Evolutionary conservation across 148 eudicot genomes (phyloP), one percentile per base, ranked within the genome.

Genomic region (Hydrangea macrophylla): DNA sequence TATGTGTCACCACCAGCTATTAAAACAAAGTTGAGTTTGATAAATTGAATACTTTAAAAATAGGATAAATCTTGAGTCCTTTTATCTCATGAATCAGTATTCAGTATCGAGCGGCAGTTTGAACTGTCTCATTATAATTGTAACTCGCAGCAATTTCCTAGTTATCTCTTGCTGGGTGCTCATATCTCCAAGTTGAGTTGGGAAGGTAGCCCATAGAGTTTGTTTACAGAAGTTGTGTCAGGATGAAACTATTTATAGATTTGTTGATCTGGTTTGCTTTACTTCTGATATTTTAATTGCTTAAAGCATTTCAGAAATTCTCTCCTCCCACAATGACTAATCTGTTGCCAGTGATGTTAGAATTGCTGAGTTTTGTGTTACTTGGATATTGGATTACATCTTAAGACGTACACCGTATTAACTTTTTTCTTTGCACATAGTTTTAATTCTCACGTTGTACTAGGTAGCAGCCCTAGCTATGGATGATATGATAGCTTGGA

Each of bases 401-500:
- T 50, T 45, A 61, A 48, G 31, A 55, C 22, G 18, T 70, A 45
- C 24, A 61, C 25, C 23, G 50, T 66, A 75, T 70, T 81, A 45
- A 74, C 79, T 63, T 61, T 71, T 68, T 67, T 73, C 72, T 73
- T 78, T 80, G 76, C 64, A 51, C 64, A 64, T 84, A 78, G 76
- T 78, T 84, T 75, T 78, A 73, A 78, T 64, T 53, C 67, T 76
- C 73, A 59, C 70, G 31, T 86, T 77, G 81, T 86, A 73, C 79
- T 84, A 94, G 99, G 99, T 94, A 62, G 99, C 99, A 74, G 99
- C 99, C 65, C 82, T 94, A 64, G 99, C 99, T 25, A 86, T 94
- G 99, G 97, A 94, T 71, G 97, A 94, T 75, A 94, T 94, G 99
- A 94, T 94, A 79, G 81, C 96, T 73, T 94, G 99, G 99, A 91